Evolutionary conservation across 768 basidiomycete species (phyloP).

Genomic region (Phanerodontia chrysosporium): DNA sequence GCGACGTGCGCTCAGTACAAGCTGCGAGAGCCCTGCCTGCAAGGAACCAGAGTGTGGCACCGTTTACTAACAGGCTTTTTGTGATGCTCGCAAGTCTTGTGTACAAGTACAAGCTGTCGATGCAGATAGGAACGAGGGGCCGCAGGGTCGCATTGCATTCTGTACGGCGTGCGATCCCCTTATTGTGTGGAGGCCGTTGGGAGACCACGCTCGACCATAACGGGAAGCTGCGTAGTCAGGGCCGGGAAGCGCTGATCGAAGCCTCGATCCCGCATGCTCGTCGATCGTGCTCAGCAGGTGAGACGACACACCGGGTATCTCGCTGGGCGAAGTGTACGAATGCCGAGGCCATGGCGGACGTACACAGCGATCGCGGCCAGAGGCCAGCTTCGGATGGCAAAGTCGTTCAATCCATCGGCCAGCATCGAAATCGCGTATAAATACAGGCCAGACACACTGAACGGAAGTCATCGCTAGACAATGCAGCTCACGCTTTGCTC

Average conservation of each 20-base stretch:
- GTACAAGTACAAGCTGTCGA: neutral
- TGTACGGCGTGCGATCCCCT: neutral
- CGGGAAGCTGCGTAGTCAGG: too few relatives aligned
- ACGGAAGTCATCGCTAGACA: too few relatives aligned
- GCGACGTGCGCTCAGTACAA: too few relatives aligned
- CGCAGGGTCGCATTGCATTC: neutral
- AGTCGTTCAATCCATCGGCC: too few relatives aligned
- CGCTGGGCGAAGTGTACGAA: too few relatives aligned
- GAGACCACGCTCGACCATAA: neutral
- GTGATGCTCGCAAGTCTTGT: neutral
- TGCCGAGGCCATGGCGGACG: too few relatives aligned
- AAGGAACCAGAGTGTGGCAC: neutral
- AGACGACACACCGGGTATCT: too few relatives aligned
- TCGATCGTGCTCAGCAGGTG: neutral
- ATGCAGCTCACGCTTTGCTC: too few relatives aligned
- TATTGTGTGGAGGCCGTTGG: neutral
- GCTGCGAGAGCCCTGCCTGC: neutral
- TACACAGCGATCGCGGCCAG: too few relatives aligned
- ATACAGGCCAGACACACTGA: too few relatives aligned
- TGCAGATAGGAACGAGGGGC: neutral
- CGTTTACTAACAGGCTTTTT: neutral
- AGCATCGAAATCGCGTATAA: too few relatives aligned
- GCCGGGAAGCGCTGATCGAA: neutral
- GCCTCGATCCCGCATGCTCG: neutral
- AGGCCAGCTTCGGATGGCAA: too few relatives aligned